Conservation (phyloP, 2,329 filamentous ascomycete genomes). For the Didymella pinodella region DNA sequence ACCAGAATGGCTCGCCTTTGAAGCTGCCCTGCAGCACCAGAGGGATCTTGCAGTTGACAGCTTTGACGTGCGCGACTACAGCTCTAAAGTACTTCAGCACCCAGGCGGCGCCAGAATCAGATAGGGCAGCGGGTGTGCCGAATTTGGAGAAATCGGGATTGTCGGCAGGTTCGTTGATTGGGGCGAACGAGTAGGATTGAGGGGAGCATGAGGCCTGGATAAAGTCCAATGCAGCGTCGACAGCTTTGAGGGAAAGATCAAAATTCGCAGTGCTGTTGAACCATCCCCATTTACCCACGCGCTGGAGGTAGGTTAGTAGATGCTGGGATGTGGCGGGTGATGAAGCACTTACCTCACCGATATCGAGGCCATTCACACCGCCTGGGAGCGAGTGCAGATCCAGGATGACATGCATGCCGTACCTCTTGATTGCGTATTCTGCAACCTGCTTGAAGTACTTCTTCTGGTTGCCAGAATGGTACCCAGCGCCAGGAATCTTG, state of each 20-base stretch:
- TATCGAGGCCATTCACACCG: slow-evolving; percentile 41
- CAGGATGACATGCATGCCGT: slow-evolving; percentile 50
- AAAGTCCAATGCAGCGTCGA: slow-evolving; percentile 46
- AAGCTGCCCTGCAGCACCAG: slow-evolving; percentile 31
- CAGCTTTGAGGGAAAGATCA: slow-evolving; percentile 43
- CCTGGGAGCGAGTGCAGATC: slow-evolving; percentile 46
- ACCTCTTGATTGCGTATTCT: slow-evolving; percentile 48
- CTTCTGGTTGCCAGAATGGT: slow-evolving; percentile 47
- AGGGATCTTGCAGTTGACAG: slow-evolving; percentile 27
- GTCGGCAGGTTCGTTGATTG: slow-evolving; percentile 52
- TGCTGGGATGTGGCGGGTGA: not conserved
- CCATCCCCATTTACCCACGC: slow-evolving; percentile 43
- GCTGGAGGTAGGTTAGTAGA: not conserved
- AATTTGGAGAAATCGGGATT: slow-evolving; percentile 43
- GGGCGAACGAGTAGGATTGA: slow-evolving; percentile 47
- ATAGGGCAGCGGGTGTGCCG: slow-evolving; percentile 42
- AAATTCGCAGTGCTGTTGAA: slow-evolving; percentile 49
- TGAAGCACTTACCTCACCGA: slow-evolving; percentile 19
- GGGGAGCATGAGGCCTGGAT: slow-evolving; percentile 40
- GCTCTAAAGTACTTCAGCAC: slow-evolving; percentile 45
- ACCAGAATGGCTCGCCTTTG: slow-evolving; percentile 33
- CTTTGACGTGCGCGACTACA: slow-evolving; percentile 25
- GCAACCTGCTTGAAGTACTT: slow-evolving; percentile 42
- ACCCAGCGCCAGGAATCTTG: slow-evolving; percentile 42
- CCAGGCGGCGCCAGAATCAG: slow-evolving; percentile 41